These are phyloP conservation scores for Isatis lusitanica DNA, from an alignment of 441 rosid genomes.

Conservation along the genomic window DNA sequence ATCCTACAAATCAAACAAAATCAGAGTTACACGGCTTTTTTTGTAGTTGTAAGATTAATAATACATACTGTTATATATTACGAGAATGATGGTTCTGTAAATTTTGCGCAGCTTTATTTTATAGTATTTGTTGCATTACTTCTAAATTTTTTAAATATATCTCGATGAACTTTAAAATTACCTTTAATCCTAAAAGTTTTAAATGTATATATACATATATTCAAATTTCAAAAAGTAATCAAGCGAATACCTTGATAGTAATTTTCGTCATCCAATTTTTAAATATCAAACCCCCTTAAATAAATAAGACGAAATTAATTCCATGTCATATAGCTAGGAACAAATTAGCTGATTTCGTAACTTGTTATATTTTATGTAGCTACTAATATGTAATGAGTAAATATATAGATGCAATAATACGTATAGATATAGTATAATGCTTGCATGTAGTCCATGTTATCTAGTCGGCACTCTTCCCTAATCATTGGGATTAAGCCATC, in stretches of 20 bases:
- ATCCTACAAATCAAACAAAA: neutral
- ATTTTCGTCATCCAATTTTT: too few relatives aligned
- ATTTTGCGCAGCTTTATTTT: neutral
- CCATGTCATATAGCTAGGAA: neutral
- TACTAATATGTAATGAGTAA: neutral
- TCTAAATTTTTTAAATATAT: neutral
- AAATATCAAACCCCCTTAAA: too few relatives aligned
- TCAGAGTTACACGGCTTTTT: neutral
- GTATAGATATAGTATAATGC: neutral
- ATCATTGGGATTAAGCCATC: conserved; percentile 30
- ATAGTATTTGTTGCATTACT: neutral
- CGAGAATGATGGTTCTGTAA: neutral
- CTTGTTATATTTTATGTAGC: neutral
- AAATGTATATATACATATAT: neutral
- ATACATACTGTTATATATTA: neutral
- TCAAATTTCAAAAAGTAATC: neutral
- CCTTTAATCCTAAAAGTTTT: too few relatives aligned
- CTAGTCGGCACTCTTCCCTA: conserved; percentile 23
- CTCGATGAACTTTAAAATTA: neutral
- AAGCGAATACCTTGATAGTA: neutral
- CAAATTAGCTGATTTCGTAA: neutral
- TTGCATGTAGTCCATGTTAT: conserved; percentile 24
- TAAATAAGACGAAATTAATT: too few relatives aligned
- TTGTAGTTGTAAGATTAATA: neutral
- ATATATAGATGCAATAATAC: neutral